Conservation (phyloP, 2,329 filamentous ascomycete species). For the Fusarium marasasianum region DNA sequence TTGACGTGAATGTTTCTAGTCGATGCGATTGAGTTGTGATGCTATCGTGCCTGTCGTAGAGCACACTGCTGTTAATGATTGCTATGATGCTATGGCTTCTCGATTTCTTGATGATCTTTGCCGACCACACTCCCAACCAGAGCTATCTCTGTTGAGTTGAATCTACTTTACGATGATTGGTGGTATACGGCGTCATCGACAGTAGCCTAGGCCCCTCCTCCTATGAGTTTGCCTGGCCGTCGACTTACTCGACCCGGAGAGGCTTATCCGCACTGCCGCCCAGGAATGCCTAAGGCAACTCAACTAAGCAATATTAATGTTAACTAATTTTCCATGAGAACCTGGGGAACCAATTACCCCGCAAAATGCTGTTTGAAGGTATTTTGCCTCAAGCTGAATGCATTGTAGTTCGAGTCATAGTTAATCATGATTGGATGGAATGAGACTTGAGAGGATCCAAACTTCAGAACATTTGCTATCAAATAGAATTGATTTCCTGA, state of each 20-base stretch:
- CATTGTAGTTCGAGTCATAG: neutral
- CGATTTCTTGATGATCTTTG: neutral
- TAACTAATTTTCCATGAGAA: neutral
- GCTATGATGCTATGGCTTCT: neutral
- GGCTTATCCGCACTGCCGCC: neutral
- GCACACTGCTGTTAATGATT: neutral
- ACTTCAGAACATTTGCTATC: neutral
- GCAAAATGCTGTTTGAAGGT: slow-evolving; percentile 3
- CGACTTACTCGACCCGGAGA: slow-evolving; percentile 20
- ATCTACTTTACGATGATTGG: slow-evolving; percentile 3
- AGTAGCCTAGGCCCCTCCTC: slow-evolving; percentile 10
- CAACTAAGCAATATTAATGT: neutral
- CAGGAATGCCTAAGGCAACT: slow-evolving; percentile 9
- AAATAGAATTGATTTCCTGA: neutral
- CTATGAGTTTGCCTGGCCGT: neutral
- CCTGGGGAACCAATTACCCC: slow-evolving; percentile 23
- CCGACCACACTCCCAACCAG: neutral
- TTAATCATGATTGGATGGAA: slow-evolving; percentile 13
- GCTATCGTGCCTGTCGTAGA: slow-evolving; percentile 32
- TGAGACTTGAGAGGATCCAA: neutral
- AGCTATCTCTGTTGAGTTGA: neutral
- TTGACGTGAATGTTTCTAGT: slow-evolving; percentile 26
- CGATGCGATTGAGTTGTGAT: slow-evolving; percentile 30
- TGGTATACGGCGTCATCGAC: slow-evolving; percentile 25
- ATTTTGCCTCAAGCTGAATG: neutral